Base-by-base conservation (phyloP, 2,329 filamentous ascomycete genomes). In the Beauveria scarabaeidicola region DNA sequence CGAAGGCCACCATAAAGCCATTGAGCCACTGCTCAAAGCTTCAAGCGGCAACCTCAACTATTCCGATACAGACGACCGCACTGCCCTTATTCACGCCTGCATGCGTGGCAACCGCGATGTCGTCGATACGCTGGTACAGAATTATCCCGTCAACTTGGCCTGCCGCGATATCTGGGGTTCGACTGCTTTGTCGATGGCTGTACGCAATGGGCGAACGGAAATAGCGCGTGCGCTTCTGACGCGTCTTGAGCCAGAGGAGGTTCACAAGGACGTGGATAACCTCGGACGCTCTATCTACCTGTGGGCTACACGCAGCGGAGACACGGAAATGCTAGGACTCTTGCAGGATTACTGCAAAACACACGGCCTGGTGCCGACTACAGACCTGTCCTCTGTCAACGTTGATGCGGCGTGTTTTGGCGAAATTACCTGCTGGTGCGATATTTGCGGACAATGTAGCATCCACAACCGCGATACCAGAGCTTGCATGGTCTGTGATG, bases 371-470 rank as follows among this genome's bases (percentile, higher is more conserved):
- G 13, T 21, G 8, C 55, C 36, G 9, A 23, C n/a, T 13, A 8
- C 15, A 8, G 27, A n/a, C n/a, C 15, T 43, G 23, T 13, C 8
- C 15, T 10, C 4, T 8, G 13, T 11, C 1, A 17, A 32, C 9
- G 23, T 21, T 50, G 19, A 23, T 9, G 32, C 32, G 32, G 32
- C 27, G 5, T 2, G 0, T 61, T 61, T 25, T 25, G 32, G 48
- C 0, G 27, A 36, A 5, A 23, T 52, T 2, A 48, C 36, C 2
- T 62, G 58, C 38, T 63, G 61, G 62, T 65, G 64, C 51, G 53
- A 63, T 40, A 32, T 63, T 4, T 65, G 64, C 21, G 62, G 60
- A 3, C 50, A 61, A 2, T 61, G 63, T 41, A 63, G 27, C 15
- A 27, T 58, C 29, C n/a, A 55, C 41, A 19, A 27, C 38, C 17